Base-by-base conservation (phyloP, 2,329 filamentous ascomycete genomes). In the Colletotrichum tropicale region DNA sequence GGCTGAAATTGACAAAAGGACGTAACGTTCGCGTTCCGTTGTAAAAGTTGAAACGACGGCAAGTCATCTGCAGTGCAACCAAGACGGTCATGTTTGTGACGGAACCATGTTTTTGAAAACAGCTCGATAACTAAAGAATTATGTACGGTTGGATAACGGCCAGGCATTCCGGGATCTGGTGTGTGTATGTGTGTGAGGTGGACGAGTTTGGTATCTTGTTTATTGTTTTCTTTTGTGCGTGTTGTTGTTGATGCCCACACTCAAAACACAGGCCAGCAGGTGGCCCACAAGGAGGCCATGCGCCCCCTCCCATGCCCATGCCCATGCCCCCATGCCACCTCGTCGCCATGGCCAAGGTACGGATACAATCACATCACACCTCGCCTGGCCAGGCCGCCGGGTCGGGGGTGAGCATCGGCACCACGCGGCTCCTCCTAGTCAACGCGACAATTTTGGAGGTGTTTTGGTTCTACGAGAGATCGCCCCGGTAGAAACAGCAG, bases 121-220 rank as follows among this genome's bases (percentile, higher is more conserved):
- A 43, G 28, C 38, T 58, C 18, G 24, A 24, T 28, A 21, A 55
- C 12, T 36, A 24, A 8, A 8, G 34, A 36, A 18, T 15, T 60
- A 21, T 34, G n/a, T 32, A 30, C 43, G 15, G 18, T 21, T 30
- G 13, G 21, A 21, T 52, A 52, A 52, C 43, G n/a, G 12, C 43
- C n/a, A 52, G n/a, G 43, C 43, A 52, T 52, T 10, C 43, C 12
- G 43, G 43, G n/a, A 52, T 52, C n/a, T 52, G n/a, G n/a, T 52
- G 10, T 21, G n/a, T 52, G n/a, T 24, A 18, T 71, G 43, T n/a
- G 38, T 30, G 18, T 28, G 43, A 43, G 43, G n/a, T n/a, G 43
- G 38, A 43, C 69, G 24, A 60, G 60, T 72, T 71, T 10, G 73
- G 73, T 67, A 72, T 30, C 62, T 66, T 75, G 72, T 75, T 75